Base-by-base conservation (phyloP, 495 filamentous ascomycete species). In the Pseudevernia furfuracea region DNA sequence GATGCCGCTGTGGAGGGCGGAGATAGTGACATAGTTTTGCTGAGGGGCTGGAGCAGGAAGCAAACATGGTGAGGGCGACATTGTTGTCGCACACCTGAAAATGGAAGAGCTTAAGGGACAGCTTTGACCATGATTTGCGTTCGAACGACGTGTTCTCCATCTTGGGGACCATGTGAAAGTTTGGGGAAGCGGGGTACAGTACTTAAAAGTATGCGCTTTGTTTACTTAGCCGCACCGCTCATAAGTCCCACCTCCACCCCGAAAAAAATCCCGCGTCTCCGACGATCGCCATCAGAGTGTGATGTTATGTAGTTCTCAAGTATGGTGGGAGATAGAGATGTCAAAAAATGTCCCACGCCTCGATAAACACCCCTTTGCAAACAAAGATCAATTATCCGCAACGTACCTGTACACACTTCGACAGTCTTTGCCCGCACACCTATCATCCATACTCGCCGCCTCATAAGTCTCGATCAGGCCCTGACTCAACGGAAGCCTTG, bases 401-500 rank as follows among this genome's bases (percentile, higher is more conserved):
- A 60, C 37, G 23, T 44, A 60, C 39, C 43, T 38, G 25, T 41
- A 44, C 21, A 44, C 43, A 11, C 39, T 43, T 30, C 43, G 32
- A 1, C 37, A 44, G 17, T 44, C 36, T 36, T 60, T 60, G 25
- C 58, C 38, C 58, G 30, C 32, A 32, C 36, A 60, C 23, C 58
- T 39, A 12, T 60, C 39, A 44, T 60, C 44, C n/a, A 46, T 23
- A 8, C 44, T 46, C n/a, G n/a, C 44, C 44, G 19, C n/a, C n/a
- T 46, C 44, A 46, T n/a, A 46, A 3, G 44, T 23, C 1, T 46
- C 44, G 9, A 46, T 46, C 58, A 44, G 19, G 25, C 17, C 58
- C n/a, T 11, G 39, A 25, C 23, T 60, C 39, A 60, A 39, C 21
- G 23, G 28, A 32, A 60, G n/a, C 58, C 58, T 59, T 39, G 37